Evolutionary conservation across 2,329 filamentous ascomycete genomes (phyloP), one percentile per base, ranked within the genome.

Genomic region (Coniella lustricola): DNA sequence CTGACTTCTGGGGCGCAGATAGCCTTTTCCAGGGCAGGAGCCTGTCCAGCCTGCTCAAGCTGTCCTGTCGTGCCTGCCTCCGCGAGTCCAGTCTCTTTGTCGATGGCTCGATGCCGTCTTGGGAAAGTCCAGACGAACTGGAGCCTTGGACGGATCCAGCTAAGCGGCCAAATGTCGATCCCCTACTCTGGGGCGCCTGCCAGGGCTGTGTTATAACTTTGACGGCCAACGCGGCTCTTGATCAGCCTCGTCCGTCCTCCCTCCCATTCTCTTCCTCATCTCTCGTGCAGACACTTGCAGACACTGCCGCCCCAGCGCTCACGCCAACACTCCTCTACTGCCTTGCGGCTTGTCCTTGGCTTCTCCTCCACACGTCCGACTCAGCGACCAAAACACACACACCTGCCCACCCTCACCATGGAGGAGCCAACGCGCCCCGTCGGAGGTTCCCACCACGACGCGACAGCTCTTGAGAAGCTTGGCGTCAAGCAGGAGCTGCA

Each of bases 401-500:
- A 29, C 25, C 2, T 9, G 48, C 33, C 35, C 5, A 5, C 25
- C 5, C 25, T 1, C 12, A 50, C 33, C 35, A 53, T 53, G 51
- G 37, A 39, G 20, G 44, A 45, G 34, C 22, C 44, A 16, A 37
- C 13, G 32, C 40, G 31, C 25, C 39, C 40, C 32, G 25, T 41
- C 21, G 37, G 25, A 25, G 20, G 46, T 21, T 32, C 40, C 25
- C 45, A 37, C 17, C 56, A 56, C 13, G 68, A 71, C 54, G 65
- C 66, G 3, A 65, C 61, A 5, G 64, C 62, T n/a, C 63, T 75
- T 14, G 67, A 67, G 51, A 62, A 67, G 13, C 60, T 75, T 36
- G 73, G 73, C 40, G 68, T 74, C 48, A 72, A 69, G 60, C 70
- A 74, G 56, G 70, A 76, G 57, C 62, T 76, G 13, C 64, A 69